Evolutionary conservation across 169 alveolate genomes (phyloP).

Genomic region (Eimeria acervulina): DNA sequence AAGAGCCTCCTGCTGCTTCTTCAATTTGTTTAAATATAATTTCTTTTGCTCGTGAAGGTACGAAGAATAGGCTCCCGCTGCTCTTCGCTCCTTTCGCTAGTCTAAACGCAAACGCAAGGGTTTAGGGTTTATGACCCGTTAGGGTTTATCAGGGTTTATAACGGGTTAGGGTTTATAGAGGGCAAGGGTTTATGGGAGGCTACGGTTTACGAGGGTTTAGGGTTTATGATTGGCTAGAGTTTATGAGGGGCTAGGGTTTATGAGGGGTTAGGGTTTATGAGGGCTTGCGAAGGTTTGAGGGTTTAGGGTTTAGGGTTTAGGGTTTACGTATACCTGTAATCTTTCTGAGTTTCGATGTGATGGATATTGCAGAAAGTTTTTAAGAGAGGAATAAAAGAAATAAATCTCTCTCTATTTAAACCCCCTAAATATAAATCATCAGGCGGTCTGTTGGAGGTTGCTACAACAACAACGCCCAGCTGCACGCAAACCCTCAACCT

Average conservation of each 20-base stretch:
- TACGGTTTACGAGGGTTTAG: not conserved
- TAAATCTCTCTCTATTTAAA: slow-evolving; percentile 90
- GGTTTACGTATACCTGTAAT: slow-evolving; percentile 62
- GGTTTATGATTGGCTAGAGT: not conserved
- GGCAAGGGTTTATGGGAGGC: not conserved
- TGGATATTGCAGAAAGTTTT: slow-evolving; percentile 62
- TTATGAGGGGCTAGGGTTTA: not conserved
- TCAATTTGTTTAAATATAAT: slow-evolving; percentile 51
- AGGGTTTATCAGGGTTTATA: too few species aligned
- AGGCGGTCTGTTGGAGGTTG: slow-evolving; percentile 95
- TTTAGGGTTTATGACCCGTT: not conserved
- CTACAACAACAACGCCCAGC: slow-evolving; percentile 86
- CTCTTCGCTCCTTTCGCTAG: slow-evolving; percentile 35
- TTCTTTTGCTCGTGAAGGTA: slow-evolving; percentile 31
- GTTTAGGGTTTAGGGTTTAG: not conserved
- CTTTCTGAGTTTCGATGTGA: slow-evolving; percentile 78
- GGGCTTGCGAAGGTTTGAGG: not conserved
- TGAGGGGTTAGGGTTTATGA: not conserved
- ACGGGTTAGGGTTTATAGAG: too few species aligned
- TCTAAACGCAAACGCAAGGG: slow-evolving; percentile 36
- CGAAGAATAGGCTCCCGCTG: slow-evolving; percentile 31
- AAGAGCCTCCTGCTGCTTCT: slow-evolving; percentile 22
- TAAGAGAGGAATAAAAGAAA: slow-evolving; percentile 89
- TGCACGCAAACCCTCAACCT: slow-evolving; percentile 45
- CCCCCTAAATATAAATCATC: slow-evolving; percentile 92